These are phyloP conservation scores for Apium graveolens DNA, from an alignment of 129 eudicot genomes.

Conservation along the genomic window DNA sequence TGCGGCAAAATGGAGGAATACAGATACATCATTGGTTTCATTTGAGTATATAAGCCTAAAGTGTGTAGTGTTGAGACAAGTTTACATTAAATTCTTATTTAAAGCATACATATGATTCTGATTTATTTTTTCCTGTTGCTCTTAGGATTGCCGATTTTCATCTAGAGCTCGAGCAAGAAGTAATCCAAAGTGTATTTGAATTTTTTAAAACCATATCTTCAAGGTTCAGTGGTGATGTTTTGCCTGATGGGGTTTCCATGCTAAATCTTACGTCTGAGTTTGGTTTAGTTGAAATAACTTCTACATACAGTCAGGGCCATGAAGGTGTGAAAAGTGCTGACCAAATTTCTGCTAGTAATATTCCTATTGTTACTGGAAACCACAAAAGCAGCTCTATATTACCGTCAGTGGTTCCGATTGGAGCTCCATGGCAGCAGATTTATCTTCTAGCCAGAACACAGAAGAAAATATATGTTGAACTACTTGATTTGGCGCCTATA, in stretches of 20 bases:
- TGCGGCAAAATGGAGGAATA: conserved; percentile 80
- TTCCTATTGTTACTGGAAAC: conserved; percentile 20
- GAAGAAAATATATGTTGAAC: conserved; percentile 81
- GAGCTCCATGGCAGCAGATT: conserved; percentile 98
- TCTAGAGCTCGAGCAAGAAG: conserved; percentile 94
- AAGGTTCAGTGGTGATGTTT: conserved; percentile 41
- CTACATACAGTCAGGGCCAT: conserved; percentile 18
- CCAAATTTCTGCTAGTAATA: conserved; percentile 12
- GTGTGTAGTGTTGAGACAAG: conserved; percentile 27
- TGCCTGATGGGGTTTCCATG: conserved; percentile 30
- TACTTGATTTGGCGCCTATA: conserved; percentile 70
- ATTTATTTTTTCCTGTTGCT: conserved; percentile 19
- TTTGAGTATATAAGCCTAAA: conserved; percentile 71
- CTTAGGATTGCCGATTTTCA: conserved; percentile 75
- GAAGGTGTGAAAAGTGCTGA: conserved; percentile 23
- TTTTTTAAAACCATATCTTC: conserved; percentile 49
- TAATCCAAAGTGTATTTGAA: conserved; percentile 62
- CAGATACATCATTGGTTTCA: conserved; percentile 58
- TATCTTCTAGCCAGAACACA: conserved; percentile 67
- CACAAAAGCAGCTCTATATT: conserved; percentile 22
- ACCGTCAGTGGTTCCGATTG: conserved; percentile 65
- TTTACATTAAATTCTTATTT: conserved; percentile 10
- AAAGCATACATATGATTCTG: not conserved
- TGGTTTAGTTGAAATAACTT: conserved; percentile 20
- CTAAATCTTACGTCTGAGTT: conserved; percentile 39